phyloP scores from a whole-genome alignment of 305 asterid species.

The Nicotiana rustica region DNA sequence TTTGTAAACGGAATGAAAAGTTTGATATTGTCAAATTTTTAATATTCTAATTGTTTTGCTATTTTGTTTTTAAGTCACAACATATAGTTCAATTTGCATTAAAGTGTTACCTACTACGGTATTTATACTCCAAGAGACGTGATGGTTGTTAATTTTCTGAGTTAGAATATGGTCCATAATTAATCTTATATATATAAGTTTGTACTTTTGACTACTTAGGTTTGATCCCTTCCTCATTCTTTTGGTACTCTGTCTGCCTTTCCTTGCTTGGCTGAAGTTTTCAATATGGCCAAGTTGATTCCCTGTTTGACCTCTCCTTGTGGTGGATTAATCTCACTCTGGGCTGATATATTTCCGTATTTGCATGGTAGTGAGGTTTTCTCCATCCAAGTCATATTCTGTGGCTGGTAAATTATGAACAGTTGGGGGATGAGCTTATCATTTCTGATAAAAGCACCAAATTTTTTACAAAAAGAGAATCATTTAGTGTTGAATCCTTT shows the following conservation, averaged over 20 bases:
- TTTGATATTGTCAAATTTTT: slow-evolving; percentile 5
- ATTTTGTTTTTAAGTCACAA: not conserved
- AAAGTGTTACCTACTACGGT: slow-evolving; percentile 6
- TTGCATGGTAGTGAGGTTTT: slow-evolving; percentile 17
- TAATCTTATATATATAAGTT: slow-evolving; percentile 4
- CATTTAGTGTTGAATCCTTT: not conserved
- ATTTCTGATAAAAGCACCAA: slow-evolving; percentile 3
- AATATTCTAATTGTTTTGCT: not conserved
- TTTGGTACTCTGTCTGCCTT: slow-evolving; percentile 26
- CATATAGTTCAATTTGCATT: slow-evolving; percentile 4
- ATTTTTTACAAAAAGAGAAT: not conserved
- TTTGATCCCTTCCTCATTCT: slow-evolving; percentile 19
- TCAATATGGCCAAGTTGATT: slow-evolving; percentile 13
- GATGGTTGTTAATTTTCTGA: slow-evolving; percentile 17
- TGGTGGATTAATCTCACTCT: slow-evolving; percentile 23
- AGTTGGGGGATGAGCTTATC: slow-evolving; percentile 6
- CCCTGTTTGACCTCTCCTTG: slow-evolving; percentile 20
- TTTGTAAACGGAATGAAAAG: slow-evolving; percentile 9
- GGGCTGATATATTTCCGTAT: slow-evolving; percentile 20
- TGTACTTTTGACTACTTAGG: slow-evolving; percentile 1
- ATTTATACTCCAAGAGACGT: not conserved
- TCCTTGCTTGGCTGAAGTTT: slow-evolving; percentile 23
- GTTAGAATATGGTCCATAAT: slow-evolving; percentile 3
- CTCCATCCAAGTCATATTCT: slow-evolving; percentile 30
- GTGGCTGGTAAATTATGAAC: slow-evolving; percentile 28